Percentiles rank a stretch among this genome's conserved stretches.
phyloP scores from a whole-genome alignment of 148 eudicot species.

The Linanthus parryae region DNA sequence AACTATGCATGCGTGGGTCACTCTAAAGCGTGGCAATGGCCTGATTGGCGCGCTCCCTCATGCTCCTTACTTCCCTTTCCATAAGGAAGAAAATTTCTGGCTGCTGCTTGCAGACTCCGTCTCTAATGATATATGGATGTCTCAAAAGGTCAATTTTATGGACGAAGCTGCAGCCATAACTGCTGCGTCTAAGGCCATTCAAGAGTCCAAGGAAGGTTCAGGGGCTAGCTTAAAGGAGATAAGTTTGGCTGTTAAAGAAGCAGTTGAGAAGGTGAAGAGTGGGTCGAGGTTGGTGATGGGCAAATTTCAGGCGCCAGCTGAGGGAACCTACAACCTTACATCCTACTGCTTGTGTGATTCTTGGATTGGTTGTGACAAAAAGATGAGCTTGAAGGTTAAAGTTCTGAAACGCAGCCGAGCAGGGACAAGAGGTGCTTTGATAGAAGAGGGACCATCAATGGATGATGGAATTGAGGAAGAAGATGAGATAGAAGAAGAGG shows the following conservation, averaged over 20 bases:
- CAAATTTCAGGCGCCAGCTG: constrained; percentile 42
- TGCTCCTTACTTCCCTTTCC: constrained; percentile 24
- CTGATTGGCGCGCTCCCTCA: constrained; percentile 20
- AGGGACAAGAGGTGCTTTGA: constrained; percentile 20
- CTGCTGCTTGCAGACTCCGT: constrained; percentile 22
- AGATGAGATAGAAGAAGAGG: constrained; percentile 29
- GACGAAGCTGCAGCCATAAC: constrained; percentile 21
- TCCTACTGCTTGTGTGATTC: constrained; percentile 38
- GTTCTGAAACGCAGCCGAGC: constrained; percentile 37
- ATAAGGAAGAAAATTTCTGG: constrained; percentile 33
- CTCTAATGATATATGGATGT: constrained; percentile 27
- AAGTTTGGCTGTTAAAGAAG: constrained; percentile 33
- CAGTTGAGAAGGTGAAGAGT: constrained; percentile 31
- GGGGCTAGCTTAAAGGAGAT: constrained; percentile 44
- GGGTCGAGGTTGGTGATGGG: constrained; percentile 49
- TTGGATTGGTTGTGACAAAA: constrained; percentile 54
- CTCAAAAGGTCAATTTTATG: constrained; percentile 23
- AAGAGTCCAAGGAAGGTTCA: constrained; percentile 36
- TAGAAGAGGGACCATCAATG: constrained; percentile 24
- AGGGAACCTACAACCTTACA: constrained; percentile 34
- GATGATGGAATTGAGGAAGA: constrained; percentile 34
- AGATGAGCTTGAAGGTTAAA: constrained; percentile 27
- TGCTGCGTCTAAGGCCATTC: constrained; percentile 26
- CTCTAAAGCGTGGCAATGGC: constrained; percentile 19
- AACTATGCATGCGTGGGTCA: constrained; percentile 25